phyloP scores from a whole-genome alignment of 495 filamentous ascomycete genomes.

The Parmelia sp. region DNA sequence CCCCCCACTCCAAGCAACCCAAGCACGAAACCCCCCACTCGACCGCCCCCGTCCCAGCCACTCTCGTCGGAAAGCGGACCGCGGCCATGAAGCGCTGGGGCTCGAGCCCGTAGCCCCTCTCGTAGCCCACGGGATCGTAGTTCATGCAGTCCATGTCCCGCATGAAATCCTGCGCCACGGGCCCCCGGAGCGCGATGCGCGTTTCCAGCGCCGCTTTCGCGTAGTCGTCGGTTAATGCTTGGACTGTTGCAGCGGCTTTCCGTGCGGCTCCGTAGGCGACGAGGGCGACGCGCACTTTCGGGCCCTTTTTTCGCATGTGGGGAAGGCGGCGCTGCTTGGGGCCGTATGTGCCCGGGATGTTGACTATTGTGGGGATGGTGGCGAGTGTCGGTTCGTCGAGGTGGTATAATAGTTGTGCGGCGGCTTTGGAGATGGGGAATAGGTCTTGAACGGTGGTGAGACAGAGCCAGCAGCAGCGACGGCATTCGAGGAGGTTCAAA shows the following conservation, averaged over 20 bases:
- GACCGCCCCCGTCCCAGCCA: not conserved
- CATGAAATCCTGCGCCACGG: not conserved
- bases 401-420: not conserved
- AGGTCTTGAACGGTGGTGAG: not conserved
- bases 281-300: not conserved
- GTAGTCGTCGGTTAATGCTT: not conserved
- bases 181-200: not conserved
- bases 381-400: not conserved
- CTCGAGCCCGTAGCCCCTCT: not conserved
- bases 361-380: not conserved
- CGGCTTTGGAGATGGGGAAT: not conserved
- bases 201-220: not conserved
- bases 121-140: not conserved
- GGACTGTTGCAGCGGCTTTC: not conserved
- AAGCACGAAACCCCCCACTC: not conserved
- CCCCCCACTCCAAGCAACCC: not conserved
- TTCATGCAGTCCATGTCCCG: not conserved
- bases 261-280: not conserved
- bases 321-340: not conserved
- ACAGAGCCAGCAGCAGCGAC: not conserved
- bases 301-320: not conserved
- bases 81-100: slow-evolving; percentile 1
- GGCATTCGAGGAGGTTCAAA: not conserved
- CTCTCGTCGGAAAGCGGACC: not conserved
- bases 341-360: not conserved